phyloP scores from a whole-genome alignment of 2,329 filamentous ascomycete genomes.

The Fusarium nelsonii region DNA sequence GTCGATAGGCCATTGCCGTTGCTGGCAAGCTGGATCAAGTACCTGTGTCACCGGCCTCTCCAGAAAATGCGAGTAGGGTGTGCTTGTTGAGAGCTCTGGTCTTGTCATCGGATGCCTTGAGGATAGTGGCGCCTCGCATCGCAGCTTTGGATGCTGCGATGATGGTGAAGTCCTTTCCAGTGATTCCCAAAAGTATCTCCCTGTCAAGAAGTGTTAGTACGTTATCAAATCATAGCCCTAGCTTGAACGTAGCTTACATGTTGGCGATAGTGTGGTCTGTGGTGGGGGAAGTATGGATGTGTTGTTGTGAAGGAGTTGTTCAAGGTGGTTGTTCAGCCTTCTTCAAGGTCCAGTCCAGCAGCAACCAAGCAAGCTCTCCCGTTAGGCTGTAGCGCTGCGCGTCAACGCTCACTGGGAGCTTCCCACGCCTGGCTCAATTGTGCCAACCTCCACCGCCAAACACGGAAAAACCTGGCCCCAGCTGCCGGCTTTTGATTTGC shows the following conservation, averaged over 20 bases:
- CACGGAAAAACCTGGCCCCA: conserved; percentile 52
- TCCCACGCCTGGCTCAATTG: conserved; percentile 40
- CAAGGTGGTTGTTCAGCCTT: conserved; percentile 41
- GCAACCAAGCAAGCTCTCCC: conserved; percentile 46
- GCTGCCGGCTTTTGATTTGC: conserved; percentile 43
- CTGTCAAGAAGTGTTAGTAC: conserved; percentile 60
- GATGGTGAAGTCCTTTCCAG: conserved; percentile 99
- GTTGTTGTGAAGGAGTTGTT: conserved; percentile 39
- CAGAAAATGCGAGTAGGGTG: conserved; percentile 93
- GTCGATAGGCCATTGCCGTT: conserved; percentile 9
- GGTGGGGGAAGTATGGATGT: conserved; percentile 28
- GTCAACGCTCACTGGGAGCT: conserved; percentile 50
- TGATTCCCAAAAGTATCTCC: conserved; percentile 98
- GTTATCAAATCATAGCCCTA: conserved; percentile 25
- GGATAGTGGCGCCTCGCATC: conserved; percentile 96
- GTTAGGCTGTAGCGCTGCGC: conserved; percentile 57
- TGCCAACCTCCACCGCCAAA: conserved; percentile 53
- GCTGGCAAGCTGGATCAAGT: conserved; percentile 36
- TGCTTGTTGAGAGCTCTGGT: conserved; percentile 92
- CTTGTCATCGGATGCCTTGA: conserved; percentile 97
- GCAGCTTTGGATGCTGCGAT: conserved; percentile 97
- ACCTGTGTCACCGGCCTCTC: conserved; percentile 97
- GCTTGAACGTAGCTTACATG: conserved; percentile 39
- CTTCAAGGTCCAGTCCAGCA: conserved; percentile 42
- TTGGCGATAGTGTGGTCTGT: conserved; percentile 40